phyloP scores from a whole-genome alignment of 331 rosid genomes.

The Spiraea crenata region DNA sequence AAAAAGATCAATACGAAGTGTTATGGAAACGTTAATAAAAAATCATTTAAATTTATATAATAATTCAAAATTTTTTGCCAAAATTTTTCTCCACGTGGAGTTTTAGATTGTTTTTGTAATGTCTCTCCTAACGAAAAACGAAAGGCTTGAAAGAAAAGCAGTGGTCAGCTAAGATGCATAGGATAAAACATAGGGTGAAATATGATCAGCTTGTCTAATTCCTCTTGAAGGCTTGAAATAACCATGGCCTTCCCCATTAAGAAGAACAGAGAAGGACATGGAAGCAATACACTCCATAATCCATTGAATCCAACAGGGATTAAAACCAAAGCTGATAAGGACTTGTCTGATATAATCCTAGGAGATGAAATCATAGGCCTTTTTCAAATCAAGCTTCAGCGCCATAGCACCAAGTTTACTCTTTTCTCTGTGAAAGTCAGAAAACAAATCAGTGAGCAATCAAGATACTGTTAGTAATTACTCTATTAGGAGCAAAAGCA shows the following conservation, averaged over 20 bases:
- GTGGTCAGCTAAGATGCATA: no score
- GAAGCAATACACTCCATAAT: neutral
- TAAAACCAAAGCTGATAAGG: neutral
- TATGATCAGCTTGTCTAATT: neutral
- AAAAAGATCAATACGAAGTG: no score
- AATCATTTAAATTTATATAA: no score
- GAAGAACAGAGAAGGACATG: neutral
- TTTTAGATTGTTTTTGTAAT: no score
- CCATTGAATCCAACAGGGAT: neutral
- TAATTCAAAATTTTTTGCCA: no score
- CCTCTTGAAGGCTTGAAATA: neutral
- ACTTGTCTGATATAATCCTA: no score
- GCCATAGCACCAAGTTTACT: no score
- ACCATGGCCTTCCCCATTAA: neutral
- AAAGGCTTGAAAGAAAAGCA: no score
- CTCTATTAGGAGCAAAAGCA: neutral
- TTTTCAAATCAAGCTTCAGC: neutral
- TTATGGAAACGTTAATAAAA: no score
- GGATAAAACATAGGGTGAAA: neutral
- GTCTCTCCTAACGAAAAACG: no score
- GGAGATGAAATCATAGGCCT: neutral
- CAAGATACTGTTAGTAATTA: neutral
- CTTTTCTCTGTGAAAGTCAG: no score
- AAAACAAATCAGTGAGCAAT: neutral
- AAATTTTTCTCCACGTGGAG: no score